Conservation (phyloP, 2,329 filamentous ascomycete genomes). For the Fulvia fulva region DNA sequence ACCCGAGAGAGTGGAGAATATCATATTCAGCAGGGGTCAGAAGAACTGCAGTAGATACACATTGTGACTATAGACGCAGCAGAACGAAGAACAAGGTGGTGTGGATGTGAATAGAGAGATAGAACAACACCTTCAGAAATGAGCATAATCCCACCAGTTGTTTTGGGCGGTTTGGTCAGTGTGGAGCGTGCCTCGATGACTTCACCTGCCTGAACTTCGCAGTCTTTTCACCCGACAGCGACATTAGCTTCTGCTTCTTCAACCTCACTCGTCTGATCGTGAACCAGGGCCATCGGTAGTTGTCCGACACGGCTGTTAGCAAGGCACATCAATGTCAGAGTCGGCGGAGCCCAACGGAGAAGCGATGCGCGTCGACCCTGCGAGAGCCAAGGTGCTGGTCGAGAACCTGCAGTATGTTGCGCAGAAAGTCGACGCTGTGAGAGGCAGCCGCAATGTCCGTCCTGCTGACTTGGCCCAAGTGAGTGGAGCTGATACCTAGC, state of each 20-base stretch:
- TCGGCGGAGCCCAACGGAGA: constrained; percentile 3
- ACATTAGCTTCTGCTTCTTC: not conserved
- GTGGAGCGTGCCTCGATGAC: too few relatives aligned
- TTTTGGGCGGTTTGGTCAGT: too few relatives aligned
- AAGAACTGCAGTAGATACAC: too few relatives aligned
- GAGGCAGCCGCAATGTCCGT: constrained; percentile 19
- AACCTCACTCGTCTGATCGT: constrained; percentile 1
- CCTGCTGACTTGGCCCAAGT: not conserved
- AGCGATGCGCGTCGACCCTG: constrained; percentile 37
- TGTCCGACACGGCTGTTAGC: not conserved
- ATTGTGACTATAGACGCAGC: too few relatives aligned
- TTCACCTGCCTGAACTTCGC: not conserved
- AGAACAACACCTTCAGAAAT: too few relatives aligned
- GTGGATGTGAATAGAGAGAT: too few relatives aligned
- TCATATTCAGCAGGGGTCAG: too few relatives aligned
- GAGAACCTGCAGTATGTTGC: constrained; percentile 43
- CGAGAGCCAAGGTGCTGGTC: constrained; percentile 43
- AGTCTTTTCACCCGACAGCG: constrained; percentile 9
- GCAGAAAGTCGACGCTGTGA: constrained; percentile 38
- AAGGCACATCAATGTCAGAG: constrained; percentile 1
- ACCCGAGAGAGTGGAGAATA: too few relatives aligned
- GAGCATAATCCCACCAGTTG: too few relatives aligned
- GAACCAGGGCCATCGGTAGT: too few relatives aligned
- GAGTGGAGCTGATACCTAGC: constrained; percentile 7
- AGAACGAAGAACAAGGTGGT: too few relatives aligned